Conservation (phyloP, 495 filamentous ascomycete species). For the Talaromyces stipitatus region DNA sequence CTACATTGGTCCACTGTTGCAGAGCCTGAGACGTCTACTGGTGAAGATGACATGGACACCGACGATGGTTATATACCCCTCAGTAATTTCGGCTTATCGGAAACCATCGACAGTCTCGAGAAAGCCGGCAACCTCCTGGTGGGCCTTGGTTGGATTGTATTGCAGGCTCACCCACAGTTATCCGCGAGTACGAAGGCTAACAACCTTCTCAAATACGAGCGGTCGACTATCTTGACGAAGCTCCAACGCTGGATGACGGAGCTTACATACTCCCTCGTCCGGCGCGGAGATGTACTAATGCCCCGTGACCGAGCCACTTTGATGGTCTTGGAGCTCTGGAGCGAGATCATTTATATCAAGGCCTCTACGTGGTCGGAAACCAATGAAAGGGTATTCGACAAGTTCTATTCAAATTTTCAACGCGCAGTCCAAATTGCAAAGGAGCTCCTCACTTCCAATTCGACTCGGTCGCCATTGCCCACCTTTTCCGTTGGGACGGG, state of each 20-base stretch:
- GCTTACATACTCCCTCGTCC: neutral
- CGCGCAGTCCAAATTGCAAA: constrained; percentile 5
- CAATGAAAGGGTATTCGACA: constrained; percentile 8
- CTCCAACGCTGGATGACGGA: constrained; percentile 4
- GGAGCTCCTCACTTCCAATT: neutral
- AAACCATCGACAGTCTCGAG: neutral
- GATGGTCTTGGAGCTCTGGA: constrained; percentile 10
- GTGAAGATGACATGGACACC: neutral
- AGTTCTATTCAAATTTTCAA: constrained; percentile 7
- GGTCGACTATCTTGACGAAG: constrained; percentile 3
- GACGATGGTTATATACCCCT: neutral
- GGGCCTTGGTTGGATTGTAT: constrained; percentile 2
- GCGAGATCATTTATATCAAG: constrained; percentile 9
- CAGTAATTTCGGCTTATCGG: neutral
- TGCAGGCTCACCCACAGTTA: neutral
- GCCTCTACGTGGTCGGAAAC: neutral
- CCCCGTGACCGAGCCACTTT: constrained; percentile 1
- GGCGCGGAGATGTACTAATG: neutral
- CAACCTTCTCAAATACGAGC: neutral
- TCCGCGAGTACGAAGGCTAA: neutral
- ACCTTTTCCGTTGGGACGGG: constrained; percentile 13
- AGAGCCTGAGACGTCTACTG: neutral
- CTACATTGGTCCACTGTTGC: neutral
- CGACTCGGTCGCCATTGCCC: neutral
- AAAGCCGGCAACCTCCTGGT: constrained; percentile 3